Base-by-base conservation (phyloP, 768 basidiomycete genomes). In the Macrolepiota dolichaula region DNA sequence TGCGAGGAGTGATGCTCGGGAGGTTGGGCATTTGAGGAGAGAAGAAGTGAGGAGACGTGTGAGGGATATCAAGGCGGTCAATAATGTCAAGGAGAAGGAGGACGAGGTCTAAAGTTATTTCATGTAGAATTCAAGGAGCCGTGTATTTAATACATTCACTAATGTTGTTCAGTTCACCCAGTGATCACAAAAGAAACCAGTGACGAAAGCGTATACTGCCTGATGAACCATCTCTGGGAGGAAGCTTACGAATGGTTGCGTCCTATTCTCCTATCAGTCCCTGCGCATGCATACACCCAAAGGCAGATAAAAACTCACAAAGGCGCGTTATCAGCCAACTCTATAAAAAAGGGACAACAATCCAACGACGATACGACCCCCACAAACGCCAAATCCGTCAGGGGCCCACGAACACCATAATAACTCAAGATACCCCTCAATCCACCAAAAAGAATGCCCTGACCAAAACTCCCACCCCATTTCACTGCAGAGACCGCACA, bases 1-100 rank as follows among this genome's bases (percentile, higher is more conserved):
- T 60, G 89, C 86, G 3, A 79, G 85, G 17, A 68, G 70, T 13
- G 88, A 88, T 37, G 85, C 86, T 6, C 72, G 76, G 46, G 78
- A 84, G 63, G 69, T 80, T 42, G 87, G 88, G 0, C 77, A 75
- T 42, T 80, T 83, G 63, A 73, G 87, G 54, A 76, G 86, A 51
- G 72, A 71, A 47, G 79, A 79, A 59, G 79, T 89, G 61, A 74
- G 78, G 35, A 76, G 77, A 62, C 77, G 80, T 3, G 85, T 84
- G 15, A 71, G 67, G 59, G 79, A 80, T 56, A 72, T 76, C 6
- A 60, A 60, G 19, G 44, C 59, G 19, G 44, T 52, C 40, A 22
- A 37, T 19, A 57, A 13, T 29, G 56, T 7, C 29, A 49, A 19
- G n/a, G 17, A n/a, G 46, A 57, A 13, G 22, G n/a, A 50, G 4